These are phyloP conservation scores for Blepharisma stoltei DNA, from an alignment of 73 alveolate genomes.

Conservation along the genomic window DNA sequence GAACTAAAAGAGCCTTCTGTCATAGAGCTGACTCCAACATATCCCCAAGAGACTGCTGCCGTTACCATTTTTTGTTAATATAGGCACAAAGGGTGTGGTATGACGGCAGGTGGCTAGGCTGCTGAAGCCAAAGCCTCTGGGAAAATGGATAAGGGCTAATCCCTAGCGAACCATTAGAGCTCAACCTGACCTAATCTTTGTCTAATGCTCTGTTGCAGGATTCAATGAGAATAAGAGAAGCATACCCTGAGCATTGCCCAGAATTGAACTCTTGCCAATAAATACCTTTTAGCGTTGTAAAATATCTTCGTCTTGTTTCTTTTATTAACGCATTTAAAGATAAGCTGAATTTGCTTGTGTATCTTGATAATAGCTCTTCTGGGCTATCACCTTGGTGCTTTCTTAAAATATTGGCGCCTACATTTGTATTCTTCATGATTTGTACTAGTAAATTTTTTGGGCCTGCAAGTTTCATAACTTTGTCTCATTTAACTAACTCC, in stretches of 20 bases:
- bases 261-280: constrained; percentile 46
- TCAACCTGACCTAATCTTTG: too few species aligned
- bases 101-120: too few species aligned
- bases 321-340: constrained; percentile 39
- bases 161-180: neutral
- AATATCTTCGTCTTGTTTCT: constrained; percentile 58
- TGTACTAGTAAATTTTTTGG: constrained; percentile 33
- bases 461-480: constrained; percentile 45
- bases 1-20: too few species aligned
- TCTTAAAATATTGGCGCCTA: constrained; percentile 30
- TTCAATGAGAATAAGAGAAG: constrained; percentile 15
- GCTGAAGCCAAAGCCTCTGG: too few species aligned
- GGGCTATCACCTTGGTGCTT: constrained; percentile 26
- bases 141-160: constrained; percentile 28
- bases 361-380: constrained; percentile 20
- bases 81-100: too few species aligned
- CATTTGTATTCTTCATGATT: constrained; percentile 31
- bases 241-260: constrained; percentile 16
- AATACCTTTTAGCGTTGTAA: constrained; percentile 58
- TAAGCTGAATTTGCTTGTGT: constrained; percentile 26
- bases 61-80: too few species aligned
- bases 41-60: too few species aligned
- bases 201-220: constrained; percentile 32
- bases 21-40: too few species aligned
- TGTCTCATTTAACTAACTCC: constrained; percentile 36